These are phyloP conservation scores for Penicillium simplicissimum DNA, from an alignment of 495 filamentous ascomycete species.

Conservation along the genomic window DNA sequence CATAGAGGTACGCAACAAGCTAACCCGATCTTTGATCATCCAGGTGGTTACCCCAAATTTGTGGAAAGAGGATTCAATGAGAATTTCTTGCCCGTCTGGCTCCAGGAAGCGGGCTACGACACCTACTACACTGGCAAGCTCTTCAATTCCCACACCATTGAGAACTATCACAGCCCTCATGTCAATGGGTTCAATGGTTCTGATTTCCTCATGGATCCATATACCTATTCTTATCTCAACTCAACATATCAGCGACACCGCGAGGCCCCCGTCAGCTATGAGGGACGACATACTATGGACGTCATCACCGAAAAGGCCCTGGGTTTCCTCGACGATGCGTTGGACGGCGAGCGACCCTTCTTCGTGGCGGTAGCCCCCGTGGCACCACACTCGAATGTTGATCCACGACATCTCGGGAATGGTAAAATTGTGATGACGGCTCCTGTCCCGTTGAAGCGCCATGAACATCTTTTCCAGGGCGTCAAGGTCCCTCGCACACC, in stretches of 20 bases:
- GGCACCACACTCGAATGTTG: slow-evolving; percentile 64
- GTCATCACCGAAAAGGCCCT: slow-evolving; percentile 63
- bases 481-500: slow-evolving; percentile 40
- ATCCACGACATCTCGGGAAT: slow-evolving; percentile 26
- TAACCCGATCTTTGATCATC: not conserved
- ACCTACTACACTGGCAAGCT: slow-evolving; percentile 76
- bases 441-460: slow-evolving; percentile 50
- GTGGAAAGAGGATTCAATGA: slow-evolving; percentile 64
- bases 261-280: slow-evolving; percentile 56
- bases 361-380: slow-evolving; percentile 68
- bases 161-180: slow-evolving; percentile 60
- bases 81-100: slow-evolving; percentile 67
- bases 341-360: slow-evolving; percentile 56
- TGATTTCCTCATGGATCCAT: slow-evolving; percentile 71
- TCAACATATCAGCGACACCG: slow-evolving; percentile 64
- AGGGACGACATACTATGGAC: slow-evolving; percentile 61
- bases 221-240: slow-evolving; percentile 71
- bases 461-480: slow-evolving; percentile 39
- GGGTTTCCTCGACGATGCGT: slow-evolving; percentile 63
- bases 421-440: slow-evolving; percentile 40
- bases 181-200: slow-evolving; percentile 56
- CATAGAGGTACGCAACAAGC: not conserved
- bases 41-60: slow-evolving; percentile 73
- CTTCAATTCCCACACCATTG: slow-evolving; percentile 62
- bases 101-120: slow-evolving; percentile 68